phyloP scores from a whole-genome alignment of 2,329 filamentous ascomycete species.

The Paecilomyces formosus region DNA sequence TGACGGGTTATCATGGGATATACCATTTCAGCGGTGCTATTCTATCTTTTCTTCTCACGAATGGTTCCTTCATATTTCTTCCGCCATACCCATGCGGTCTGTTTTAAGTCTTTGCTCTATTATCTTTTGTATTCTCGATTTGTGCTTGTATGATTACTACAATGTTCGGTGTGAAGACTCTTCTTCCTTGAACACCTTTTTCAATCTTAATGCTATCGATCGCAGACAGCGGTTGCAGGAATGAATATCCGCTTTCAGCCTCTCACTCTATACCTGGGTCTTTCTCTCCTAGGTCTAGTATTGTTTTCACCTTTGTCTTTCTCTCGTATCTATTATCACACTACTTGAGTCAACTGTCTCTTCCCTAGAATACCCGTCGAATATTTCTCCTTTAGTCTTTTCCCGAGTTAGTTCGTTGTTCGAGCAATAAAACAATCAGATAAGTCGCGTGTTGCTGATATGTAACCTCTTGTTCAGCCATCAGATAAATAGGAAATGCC shows the following conservation, averaged over 20 bases:
- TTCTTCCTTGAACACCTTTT: background rate
- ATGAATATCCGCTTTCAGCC: background rate
- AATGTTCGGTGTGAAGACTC: background rate
- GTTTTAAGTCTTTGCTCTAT: background rate
- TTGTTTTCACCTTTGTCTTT: background rate
- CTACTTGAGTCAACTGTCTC: no score
- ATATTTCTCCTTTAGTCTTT: no score
- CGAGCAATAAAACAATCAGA: no score
- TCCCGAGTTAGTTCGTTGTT: no score
- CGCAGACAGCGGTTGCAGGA: background rate
- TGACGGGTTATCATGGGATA: background rate
- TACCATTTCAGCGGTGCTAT: background rate
- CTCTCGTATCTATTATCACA: background rate
- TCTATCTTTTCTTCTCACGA: background rate
- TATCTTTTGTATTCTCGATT: background rate
- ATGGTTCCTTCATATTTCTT: background rate
- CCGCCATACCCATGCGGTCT: background rate
- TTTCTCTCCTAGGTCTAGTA: background rate
- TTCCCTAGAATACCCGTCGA: no score
- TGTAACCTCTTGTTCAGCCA: no score
- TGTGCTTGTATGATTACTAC: background rate
- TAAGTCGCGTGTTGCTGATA: no score
- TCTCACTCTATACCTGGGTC: background rate
- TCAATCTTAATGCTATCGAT: background rate
- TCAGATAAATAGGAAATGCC: no score